phyloP scores from a whole-genome alignment of 139 green algal genomes.

The Raphidocelis subcapitata region DNA sequence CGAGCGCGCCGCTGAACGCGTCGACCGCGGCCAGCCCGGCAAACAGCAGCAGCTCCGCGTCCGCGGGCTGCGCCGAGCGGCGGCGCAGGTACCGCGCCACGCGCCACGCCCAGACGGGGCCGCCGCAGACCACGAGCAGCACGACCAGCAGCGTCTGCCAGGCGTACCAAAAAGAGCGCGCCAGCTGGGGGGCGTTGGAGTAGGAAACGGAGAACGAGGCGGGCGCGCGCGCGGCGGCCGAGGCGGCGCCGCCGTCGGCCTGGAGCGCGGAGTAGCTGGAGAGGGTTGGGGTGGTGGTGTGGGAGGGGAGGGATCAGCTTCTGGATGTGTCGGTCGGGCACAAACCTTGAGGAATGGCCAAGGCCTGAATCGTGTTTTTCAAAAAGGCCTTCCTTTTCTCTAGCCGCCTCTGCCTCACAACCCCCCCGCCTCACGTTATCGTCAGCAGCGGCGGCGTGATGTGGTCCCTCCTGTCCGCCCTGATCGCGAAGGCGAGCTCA shows the following conservation, averaged over 20 bases:
- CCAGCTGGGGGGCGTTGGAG: constrained; percentile 30
- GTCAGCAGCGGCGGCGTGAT: constrained; percentile 48
- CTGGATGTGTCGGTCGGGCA: no score
- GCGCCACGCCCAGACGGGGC: constrained; percentile 16
- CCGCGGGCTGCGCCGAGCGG: constrained; percentile 15
- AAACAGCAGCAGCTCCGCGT: constrained; percentile 29
- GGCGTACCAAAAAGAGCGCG: constrained; percentile 28
- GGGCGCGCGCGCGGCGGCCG: not conserved
- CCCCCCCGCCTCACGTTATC: constrained; percentile 34
- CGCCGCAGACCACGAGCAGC: not conserved
- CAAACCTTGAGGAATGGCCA: no score
- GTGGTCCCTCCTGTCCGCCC: constrained; percentile 18
- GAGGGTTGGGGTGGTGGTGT: no score
- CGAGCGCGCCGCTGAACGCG: constrained; percentile 8
- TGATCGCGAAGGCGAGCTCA: constrained; percentile 32
- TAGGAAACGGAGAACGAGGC: constrained; percentile 39
- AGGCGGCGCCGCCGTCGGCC: not conserved
- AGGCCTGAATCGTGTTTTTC: no score
- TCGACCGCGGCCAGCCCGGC: constrained; percentile 8
- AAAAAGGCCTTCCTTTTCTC: no score
- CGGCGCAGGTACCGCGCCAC: constrained; percentile 28
- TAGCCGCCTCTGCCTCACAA: no score
- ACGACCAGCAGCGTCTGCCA: constrained; percentile 55
- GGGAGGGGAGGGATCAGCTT: no score
- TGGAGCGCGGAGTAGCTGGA: constrained; percentile 33